Percentiles rank a stretch among this genome's conserved stretches.
Evolutionary conservation across 768 basidiomycete species (phyloP).

Genomic region (Boletellus ananiceps): DNA sequence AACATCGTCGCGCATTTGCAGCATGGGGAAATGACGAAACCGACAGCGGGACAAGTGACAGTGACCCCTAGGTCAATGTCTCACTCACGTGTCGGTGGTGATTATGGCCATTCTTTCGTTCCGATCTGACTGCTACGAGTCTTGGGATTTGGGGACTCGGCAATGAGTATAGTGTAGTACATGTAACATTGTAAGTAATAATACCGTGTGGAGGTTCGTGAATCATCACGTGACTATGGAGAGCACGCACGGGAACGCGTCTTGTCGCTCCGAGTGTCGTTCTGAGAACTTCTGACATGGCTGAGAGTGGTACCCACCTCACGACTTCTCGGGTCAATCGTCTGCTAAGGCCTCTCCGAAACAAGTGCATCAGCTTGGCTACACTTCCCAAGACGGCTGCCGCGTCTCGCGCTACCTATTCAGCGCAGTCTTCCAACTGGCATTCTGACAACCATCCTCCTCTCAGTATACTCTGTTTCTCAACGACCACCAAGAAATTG

Average conservation of each 20-base stretch:
- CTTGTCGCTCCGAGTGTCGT: neutral
- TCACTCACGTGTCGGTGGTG: neutral
- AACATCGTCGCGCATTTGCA: constrained; percentile 61
- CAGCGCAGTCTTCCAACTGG: constrained; percentile 18
- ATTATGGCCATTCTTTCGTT: constrained; percentile 3
- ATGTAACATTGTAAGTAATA: neutral
- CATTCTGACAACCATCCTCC: constrained; percentile 26
- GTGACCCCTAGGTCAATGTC: constrained; percentile 35
- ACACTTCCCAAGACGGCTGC: constrained; percentile 18
- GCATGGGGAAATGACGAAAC: constrained; percentile 89
- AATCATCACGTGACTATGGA: neutral
- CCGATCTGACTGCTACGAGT: neutral
- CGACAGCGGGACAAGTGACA: constrained; percentile 79
- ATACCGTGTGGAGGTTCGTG: no score
- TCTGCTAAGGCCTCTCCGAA: constrained; percentile 44
- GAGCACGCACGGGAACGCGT: constrained; percentile 16
- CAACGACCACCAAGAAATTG: constrained; percentile 33
- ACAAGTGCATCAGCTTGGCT: constrained; percentile 41
- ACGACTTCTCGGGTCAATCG: constrained; percentile 41
- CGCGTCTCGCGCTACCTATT: constrained; percentile 12
- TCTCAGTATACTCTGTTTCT: constrained; percentile 36
- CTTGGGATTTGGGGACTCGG: neutral
- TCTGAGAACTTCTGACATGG: no score
- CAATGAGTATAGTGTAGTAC: neutral
- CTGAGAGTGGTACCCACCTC: constrained; percentile 27